These are phyloP conservation scores for Backusella morwellensis DNA, from an alignment of 192 early-diverging fungal species.

Conservation along the genomic window DNA sequence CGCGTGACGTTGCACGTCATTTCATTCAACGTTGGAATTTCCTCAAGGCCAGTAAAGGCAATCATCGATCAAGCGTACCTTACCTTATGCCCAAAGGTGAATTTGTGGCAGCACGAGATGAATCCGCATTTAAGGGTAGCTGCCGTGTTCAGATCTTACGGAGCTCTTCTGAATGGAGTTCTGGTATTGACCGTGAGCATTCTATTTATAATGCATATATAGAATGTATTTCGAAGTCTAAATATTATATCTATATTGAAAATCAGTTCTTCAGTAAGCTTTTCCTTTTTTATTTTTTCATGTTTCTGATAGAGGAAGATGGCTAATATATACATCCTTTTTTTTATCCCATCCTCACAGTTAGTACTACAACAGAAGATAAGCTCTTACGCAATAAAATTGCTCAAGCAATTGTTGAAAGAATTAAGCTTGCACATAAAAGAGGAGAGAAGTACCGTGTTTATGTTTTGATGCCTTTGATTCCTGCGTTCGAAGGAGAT, in stretches of 20 bases:
- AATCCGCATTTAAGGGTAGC: constrained; percentile 54
- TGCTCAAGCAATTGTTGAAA: constrained; percentile 62
- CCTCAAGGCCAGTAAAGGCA: constrained; percentile 66
- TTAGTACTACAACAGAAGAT: constrained; percentile 20
- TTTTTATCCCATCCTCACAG: background rate
- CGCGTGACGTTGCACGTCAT: constrained; percentile 78
- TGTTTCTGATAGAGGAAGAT: background rate
- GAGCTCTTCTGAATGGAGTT: constrained; percentile 67
- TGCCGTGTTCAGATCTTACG: constrained; percentile 66
- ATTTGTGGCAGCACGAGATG: constrained; percentile 57
- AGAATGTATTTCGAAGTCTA: constrained; percentile 11
- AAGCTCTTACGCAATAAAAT: constrained; percentile 24
- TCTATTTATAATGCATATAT: constrained; percentile 84
- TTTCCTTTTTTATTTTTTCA: background rate
- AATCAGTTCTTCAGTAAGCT: constrained; percentile 86
- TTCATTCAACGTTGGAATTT: constrained; percentile 92
- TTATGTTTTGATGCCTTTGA: constrained; percentile 80
- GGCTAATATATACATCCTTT: background rate
- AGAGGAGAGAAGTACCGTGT: constrained; percentile 67
- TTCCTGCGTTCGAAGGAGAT: constrained; percentile 87
- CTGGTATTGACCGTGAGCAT: constrained; percentile 58
- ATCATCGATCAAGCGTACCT: constrained; percentile 58
- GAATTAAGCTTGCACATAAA: constrained; percentile 70
- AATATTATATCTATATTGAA: constrained; percentile 78
- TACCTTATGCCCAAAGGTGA: constrained; percentile 76